Evolutionary conservation across 768 basidiomycete species (phyloP).

Genomic region (Suillus plorans): DNA sequence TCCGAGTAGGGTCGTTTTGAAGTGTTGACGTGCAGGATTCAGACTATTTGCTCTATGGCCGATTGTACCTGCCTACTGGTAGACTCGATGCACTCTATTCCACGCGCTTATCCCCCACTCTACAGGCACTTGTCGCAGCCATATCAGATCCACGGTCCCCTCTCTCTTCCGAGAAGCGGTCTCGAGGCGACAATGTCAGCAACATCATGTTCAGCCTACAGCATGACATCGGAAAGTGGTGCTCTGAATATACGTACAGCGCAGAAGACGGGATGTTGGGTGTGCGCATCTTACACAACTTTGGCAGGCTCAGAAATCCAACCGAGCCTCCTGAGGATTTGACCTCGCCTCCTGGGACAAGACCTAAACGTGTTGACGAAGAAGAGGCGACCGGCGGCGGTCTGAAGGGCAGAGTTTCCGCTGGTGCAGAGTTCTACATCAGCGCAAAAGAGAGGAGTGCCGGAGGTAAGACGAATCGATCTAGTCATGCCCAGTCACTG

Average conservation of each 20-base stretch:
- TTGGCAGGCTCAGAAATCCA: conserved; percentile 62
- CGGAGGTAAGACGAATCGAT: conserved; percentile 60
- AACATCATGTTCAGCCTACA: conserved; percentile 84
- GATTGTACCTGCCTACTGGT: conserved; percentile 86
- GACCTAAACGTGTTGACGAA: conserved; percentile 85
- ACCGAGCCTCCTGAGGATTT: conserved; percentile 37
- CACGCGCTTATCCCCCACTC: conserved; percentile 71
- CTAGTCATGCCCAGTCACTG: conserved; percentile 5
- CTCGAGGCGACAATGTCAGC: conserved; percentile 49
- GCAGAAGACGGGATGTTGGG: conserved; percentile 96
- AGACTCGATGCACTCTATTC: conserved; percentile 90
- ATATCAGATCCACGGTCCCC: conserved; percentile 77
- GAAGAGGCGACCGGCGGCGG: conserved; percentile 93
- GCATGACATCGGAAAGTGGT: conserved; percentile 91
- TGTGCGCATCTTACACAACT: conserved; percentile 85
- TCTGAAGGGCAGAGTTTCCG: conserved; percentile 84
- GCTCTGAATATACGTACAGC: conserved; percentile 92
- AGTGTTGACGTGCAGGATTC: conserved; percentile 22
- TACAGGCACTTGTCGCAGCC: conserved; percentile 82
- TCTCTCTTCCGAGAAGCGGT: conserved; percentile 38
- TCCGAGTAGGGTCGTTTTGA: conserved; percentile 5
- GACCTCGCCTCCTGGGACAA: conserved; percentile 24
- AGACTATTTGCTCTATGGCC: conserved; percentile 95
- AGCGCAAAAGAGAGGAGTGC: conserved; percentile 92
- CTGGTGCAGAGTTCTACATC: conserved; percentile 92